phyloP scores from a whole-genome alignment of 164 flowering plant genomes.

The Vitis rupestris region DNA sequence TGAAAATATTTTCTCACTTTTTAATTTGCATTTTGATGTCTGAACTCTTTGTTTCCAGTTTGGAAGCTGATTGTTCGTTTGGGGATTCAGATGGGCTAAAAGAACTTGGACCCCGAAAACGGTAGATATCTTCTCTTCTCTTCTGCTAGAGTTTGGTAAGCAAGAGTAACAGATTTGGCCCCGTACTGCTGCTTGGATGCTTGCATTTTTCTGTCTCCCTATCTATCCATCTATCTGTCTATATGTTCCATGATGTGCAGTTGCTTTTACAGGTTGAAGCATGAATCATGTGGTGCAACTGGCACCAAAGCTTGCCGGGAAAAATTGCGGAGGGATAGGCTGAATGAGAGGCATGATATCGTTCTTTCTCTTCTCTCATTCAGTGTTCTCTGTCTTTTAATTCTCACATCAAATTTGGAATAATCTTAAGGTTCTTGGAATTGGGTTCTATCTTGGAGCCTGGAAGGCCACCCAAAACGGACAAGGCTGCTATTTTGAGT shows the following conservation, averaged over 20 bases:
- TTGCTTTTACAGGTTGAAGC: slow-evolving; percentile 12
- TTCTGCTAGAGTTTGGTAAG: not conserved
- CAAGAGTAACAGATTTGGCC: not conserved
- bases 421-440: slow-evolving; percentile 47
- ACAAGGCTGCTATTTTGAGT: slow-evolving; percentile 46
- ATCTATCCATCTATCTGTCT: not conserved
- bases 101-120: slow-evolving; percentile 34
- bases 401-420: slow-evolving; percentile 1
- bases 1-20: no score
- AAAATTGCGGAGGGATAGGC: slow-evolving; percentile 32
- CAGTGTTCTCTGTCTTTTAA: not conserved
- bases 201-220: no score
- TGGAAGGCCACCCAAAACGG: slow-evolving; percentile 53
- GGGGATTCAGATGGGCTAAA: slow-evolving; percentile 33
- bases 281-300: slow-evolving; percentile 20
- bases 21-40: not conserved
- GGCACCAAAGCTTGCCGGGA: slow-evolving; percentile 35
- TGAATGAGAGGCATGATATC: slow-evolving; percentile 27
- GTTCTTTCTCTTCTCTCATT: not conserved
- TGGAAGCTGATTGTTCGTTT: slow-evolving; percentile 38
- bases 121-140: slow-evolving; percentile 25
- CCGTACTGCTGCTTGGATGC: not conserved
- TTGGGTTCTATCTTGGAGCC: slow-evolving; percentile 53
- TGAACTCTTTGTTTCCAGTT: slow-evolving; percentile 22
- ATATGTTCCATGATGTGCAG: not conserved